phyloP scores from a whole-genome alignment of 1,139 yeast genomes.

The Wickerhamomyces sp. region DNA sequence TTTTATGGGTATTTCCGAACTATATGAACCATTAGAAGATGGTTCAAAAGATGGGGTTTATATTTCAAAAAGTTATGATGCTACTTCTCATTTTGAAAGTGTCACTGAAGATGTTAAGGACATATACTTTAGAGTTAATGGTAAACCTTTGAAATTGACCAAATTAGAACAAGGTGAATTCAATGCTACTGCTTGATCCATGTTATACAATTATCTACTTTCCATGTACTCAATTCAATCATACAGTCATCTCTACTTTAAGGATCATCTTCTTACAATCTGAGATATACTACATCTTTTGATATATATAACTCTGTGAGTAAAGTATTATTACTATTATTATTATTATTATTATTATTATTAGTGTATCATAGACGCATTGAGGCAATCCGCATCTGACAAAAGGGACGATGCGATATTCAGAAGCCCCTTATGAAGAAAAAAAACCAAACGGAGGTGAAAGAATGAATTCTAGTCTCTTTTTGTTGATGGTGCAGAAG shows the following conservation, averaged over 20 bases:
- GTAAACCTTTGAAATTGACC: constrained; percentile 76
- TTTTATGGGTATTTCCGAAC: constrained; percentile 90
- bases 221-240: too few relatives aligned
- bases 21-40: constrained; percentile 82
- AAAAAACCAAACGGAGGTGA: neutral
- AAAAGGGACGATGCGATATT: too few relatives aligned
- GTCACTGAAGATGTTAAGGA: constrained; percentile 97
- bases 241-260: too few relatives aligned
- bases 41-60: constrained; percentile 77
- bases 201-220: neutral
- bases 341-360: too few relatives aligned
- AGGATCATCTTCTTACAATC: too few relatives aligned
- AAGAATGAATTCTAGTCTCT: neutral
- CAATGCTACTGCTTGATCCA: constrained; percentile 18
- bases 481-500: neutral
- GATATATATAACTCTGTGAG: too few relatives aligned
- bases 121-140: constrained; percentile 85
- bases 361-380: too few relatives aligned
- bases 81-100: constrained; percentile 92
- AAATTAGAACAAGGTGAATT: constrained; percentile 23
- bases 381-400: too few relatives aligned
- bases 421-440: too few relatives aligned
- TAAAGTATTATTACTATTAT: too few relatives aligned
- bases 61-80: constrained; percentile 86
- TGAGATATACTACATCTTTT: too few relatives aligned